Evolutionary conservation across 176 grass and related monocot genomes (phyloP), one percentile per base, ranked within the genome.

Genomic region (Pharus latifolius): DNA sequence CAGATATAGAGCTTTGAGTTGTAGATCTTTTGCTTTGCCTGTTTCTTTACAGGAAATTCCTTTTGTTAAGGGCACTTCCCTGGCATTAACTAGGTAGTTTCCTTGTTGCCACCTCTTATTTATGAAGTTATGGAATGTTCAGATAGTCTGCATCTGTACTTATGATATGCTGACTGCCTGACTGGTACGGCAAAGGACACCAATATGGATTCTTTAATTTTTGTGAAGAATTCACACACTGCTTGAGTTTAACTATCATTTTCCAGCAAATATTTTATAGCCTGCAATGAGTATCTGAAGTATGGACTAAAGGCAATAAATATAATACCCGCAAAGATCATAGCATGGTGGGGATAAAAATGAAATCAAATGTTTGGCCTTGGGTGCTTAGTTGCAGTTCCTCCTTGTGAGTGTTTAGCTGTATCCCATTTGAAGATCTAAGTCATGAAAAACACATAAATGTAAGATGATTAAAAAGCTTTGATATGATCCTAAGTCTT

Each of bases 51-150:
- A 87, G 51, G 82, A 65, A 52, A 75, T 85, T 58, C 86, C 89
- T 68, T 70, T 98, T 72, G 34, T 98, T 61, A 98, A 89, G 84
- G 85, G 67, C 40, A 72, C 81, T n/a, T 68, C 84, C 3, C 69
- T 70, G 72, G 78, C 71, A 80, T 74, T 92, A 37, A 85, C 86
- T 56, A 92, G 78, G 89, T 98, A 88, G 33, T 71, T 41, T 14
- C 44, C 14, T 49, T 85, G 50, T 10, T 59, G 43, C 38, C 49
- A 61, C 81, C 37, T 35, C 78, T 40, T 70, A 50, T 13, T 34
- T 55, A 20, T 34, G 38, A 69, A 49, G 2, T 68, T 74, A 4
- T 74, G 8, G 15, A 57, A 54, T 76, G 28, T 50, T 80, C 33
- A 75, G 10, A 56, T 42, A 30, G 37, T 70, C 63, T 37, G 13